A percentile compares a stretch with the other conserved stretches of the same genome.
Conservation (phyloP, 2,329 filamentous ascomycete genomes). For the Cladosporium oxysporum region DNA sequence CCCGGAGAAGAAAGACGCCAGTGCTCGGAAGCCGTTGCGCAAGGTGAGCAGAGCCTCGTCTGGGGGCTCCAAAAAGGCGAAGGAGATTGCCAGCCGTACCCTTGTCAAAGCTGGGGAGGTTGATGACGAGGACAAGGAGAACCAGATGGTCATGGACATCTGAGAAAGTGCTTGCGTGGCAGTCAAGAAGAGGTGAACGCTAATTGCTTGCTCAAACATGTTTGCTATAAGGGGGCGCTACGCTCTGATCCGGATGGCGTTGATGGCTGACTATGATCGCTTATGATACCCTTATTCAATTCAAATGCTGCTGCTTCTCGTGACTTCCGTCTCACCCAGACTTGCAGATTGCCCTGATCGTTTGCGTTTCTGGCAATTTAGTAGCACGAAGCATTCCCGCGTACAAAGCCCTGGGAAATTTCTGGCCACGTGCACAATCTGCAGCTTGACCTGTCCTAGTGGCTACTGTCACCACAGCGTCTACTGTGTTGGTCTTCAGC, state of each 20-base stretch:
- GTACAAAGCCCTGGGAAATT: background rate
- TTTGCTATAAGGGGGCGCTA: background rate
- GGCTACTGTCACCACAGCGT: background rate
- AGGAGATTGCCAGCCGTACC: background rate
- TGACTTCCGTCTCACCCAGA: background rate
- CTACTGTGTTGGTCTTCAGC: background rate
- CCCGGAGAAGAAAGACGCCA: slow-evolving; percentile 28
- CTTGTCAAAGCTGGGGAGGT: background rate
- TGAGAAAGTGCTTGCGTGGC: background rate
- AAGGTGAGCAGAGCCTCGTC: slow-evolving; percentile 30
- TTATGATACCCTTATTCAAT: slow-evolving; percentile 15
- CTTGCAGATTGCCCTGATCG: background rate
- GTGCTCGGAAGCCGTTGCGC: slow-evolving; percentile 23
- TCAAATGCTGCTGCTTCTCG: background rate
- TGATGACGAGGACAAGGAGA: slow-evolving; percentile 20
- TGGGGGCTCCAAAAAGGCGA: background rate
- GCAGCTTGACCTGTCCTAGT: background rate
- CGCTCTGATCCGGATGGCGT: background rate
- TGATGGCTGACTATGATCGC: slow-evolving; percentile 1
- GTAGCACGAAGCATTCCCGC: background rate
- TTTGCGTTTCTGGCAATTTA: background rate
- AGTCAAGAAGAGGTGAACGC: background rate
- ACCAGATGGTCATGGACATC: slow-evolving; percentile 16
- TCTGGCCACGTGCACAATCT: background rate
- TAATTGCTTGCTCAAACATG: slow-evolving; percentile 3